Evolutionary conservation across 768 basidiomycete genomes (phyloP), one percentile per base, ranked within the genome.

Genomic region (Tephrocybe sp.): DNA sequence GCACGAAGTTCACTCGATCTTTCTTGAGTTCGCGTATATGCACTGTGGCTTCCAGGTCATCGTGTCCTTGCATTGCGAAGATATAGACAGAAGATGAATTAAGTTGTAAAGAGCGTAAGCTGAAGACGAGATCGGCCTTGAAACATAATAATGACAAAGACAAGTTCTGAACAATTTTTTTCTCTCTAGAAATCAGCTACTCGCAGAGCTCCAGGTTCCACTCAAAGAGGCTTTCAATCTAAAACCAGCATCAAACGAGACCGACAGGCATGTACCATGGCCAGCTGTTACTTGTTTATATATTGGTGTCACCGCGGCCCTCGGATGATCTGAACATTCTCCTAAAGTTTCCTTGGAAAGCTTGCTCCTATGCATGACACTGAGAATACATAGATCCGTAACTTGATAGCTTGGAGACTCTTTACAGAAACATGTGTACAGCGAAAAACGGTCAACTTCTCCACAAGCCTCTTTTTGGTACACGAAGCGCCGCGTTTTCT

Each of bases 1-100:
- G 74, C 11, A 95, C 86, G 61, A 98, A 98, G 61, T 92, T 88
- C 54, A 94, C 92, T 52, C 82, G 77, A 62, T 96, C 91, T 62
- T 82, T 83, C 63, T 90, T 86, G 45, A 96, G 71, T 57, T 92
- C 86, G 47, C 91, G 86, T 65, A 93, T 92, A 47, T 86, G 82
- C 18, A 93, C 88, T 22, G 79, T 79, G 9, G 89, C 86, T 53
- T 89, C 88, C 44, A 70, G 60, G 44, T 78, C 76, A 51, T 75
- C 71, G 52, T 64, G 66, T 38, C 59, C 56, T 61, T 74, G 74
- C 72, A 76, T 75, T 18, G 40, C 31, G 38, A 35, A 32, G 21
- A 32, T 28, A 28, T 22, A 22, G 15, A 31, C 16, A 37, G 31
- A 12, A 21, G 31, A 39, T 27, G 24, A 11, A 25, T 16, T 15